Evolutionary conservation across 2,329 filamentous ascomycete species (phyloP).

Genomic region (Epichloe festucae): DNA sequence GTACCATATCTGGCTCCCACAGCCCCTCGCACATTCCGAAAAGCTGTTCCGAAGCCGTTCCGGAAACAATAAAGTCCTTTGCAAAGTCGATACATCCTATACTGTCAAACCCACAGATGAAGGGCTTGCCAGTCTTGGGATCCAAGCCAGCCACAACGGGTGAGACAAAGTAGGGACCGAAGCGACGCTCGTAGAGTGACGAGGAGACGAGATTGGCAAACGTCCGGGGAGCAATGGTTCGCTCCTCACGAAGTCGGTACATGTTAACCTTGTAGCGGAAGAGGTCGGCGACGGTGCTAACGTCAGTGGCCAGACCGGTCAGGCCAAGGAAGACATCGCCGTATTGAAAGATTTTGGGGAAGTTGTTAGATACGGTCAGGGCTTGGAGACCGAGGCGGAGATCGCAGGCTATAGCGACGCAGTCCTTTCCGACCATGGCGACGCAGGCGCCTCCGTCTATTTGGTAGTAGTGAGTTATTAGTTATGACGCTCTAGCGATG

Average conservation of each 20-base stretch:
- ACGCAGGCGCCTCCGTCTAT: constrained; percentile 83
- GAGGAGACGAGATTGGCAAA: constrained; percentile 92
- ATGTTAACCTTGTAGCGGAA: constrained; percentile 99
- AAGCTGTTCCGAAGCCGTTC: constrained; percentile 91
- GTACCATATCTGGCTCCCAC: constrained; percentile 93
- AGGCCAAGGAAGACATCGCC: constrained; percentile 90
- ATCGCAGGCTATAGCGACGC: constrained; percentile 97
- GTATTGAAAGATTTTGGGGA: constrained; percentile 98
- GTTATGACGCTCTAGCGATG: not conserved
- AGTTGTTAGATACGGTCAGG: constrained; percentile 98
- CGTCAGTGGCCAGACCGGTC: constrained; percentile 91
- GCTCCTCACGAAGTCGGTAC: constrained; percentile 97
- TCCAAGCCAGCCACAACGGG: constrained; percentile 93
- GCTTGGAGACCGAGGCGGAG: constrained; percentile 93
- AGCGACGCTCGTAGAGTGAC: constrained; percentile 86
- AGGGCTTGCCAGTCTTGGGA: constrained; percentile 83
- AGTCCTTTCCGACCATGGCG: constrained; percentile 99
- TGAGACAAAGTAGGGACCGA: constrained; percentile 92
- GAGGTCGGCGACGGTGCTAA: constrained; percentile 85
- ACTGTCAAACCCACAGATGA: constrained; percentile 98
- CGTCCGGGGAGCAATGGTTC: constrained; percentile 84
- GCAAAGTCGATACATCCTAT: constrained; percentile 99
- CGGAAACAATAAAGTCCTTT: constrained; percentile 97
- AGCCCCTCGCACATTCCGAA: constrained; percentile 97
- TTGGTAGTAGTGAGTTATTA: not conserved